A percentile compares a stretch with the other conserved stretches of the same genome.
These are phyloP conservation scores for Trametes versicolor DNA, from an alignment of 1,284 basidiomycete species.

Conservation along the genomic window DNA sequence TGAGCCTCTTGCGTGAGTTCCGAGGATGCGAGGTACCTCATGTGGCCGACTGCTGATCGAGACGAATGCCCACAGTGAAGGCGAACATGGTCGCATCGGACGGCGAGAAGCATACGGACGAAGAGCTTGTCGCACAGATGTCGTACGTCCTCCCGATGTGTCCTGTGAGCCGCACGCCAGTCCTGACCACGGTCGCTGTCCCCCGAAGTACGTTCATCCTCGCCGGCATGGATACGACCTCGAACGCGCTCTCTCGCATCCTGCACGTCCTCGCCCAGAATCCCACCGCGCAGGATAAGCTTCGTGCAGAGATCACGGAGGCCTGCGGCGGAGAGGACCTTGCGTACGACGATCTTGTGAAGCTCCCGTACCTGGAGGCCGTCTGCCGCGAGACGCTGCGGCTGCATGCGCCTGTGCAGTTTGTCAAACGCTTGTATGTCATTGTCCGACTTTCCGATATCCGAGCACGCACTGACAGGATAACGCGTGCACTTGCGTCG, in stretches of 20 bases:
- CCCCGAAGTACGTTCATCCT: slow-evolving; percentile 18
- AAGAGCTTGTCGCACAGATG: slow-evolving; percentile 41
- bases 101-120: slow-evolving; percentile 40
- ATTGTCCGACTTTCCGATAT: not conserved
- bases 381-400: slow-evolving; percentile 45
- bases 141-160: slow-evolving; percentile 31
- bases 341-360: slow-evolving; percentile 41
- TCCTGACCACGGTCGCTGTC: not conserved
- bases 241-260: slow-evolving; percentile 41
- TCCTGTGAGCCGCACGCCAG: slow-evolving; percentile 34
- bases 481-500: no score
- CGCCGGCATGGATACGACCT: slow-evolving; percentile 40
- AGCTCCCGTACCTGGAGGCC: slow-evolving; percentile 45
- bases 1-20: slow-evolving; percentile 51
- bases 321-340: slow-evolving; percentile 34
- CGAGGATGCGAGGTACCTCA: not conserved
- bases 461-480: not conserved
- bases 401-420: slow-evolving; percentile 25
- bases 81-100: slow-evolving; percentile 38
- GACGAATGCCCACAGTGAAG: slow-evolving; percentile 25
- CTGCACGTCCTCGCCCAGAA: slow-evolving; percentile 35
- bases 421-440: slow-evolving; percentile 13
- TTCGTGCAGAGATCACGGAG: slow-evolving; percentile 39
- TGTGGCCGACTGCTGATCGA: not conserved
- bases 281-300: slow-evolving; percentile 1